phyloP scores from a whole-genome alignment of 805 yeast species.

The Limtongia smithiae region DNA sequence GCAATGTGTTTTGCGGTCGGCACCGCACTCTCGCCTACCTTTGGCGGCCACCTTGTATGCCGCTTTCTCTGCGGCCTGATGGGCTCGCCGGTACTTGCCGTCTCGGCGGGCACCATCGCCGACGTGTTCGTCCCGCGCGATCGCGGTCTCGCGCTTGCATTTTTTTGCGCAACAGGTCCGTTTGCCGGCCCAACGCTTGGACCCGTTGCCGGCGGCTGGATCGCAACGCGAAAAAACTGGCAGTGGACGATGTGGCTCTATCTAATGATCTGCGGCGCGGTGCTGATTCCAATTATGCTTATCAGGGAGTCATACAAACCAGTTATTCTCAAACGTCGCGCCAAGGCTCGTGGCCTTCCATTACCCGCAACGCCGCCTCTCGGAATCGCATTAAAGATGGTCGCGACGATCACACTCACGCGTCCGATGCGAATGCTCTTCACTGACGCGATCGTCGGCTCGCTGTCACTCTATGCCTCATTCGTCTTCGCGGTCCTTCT shows the following conservation, averaged over 20 bases:
- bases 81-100: conserved; percentile 73
- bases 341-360: conserved; percentile 60
- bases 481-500: conserved; percentile 51
- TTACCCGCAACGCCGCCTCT: conserved; percentile 59
- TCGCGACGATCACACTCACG: conserved; percentile 50
- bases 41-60: conserved; percentile 48
- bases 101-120: conserved; percentile 65
- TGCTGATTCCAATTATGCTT: conserved; percentile 46
- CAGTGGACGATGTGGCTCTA: conserved; percentile 51
- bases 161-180: conserved; percentile 3
- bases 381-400: conserved; percentile 42
- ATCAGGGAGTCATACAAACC: conserved; percentile 68
- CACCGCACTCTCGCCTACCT: conserved; percentile 2
- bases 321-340: conserved; percentile 57
- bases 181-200: conserved; percentile 65
- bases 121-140: neutral
- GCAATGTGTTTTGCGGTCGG: conserved; percentile 45
- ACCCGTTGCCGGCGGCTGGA: conserved; percentile 80
- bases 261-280: conserved; percentile 57
- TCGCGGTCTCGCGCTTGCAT: conserved; percentile 3
- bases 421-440: conserved; percentile 67
- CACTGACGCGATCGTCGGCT: conserved; percentile 63
- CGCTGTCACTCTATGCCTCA: conserved; percentile 54
- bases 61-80: conserved; percentile 83
- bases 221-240: conserved; percentile 57